Evolutionary conservation across 805 yeast species (phyloP).

Genomic region (Brettanomyces nanus): DNA sequence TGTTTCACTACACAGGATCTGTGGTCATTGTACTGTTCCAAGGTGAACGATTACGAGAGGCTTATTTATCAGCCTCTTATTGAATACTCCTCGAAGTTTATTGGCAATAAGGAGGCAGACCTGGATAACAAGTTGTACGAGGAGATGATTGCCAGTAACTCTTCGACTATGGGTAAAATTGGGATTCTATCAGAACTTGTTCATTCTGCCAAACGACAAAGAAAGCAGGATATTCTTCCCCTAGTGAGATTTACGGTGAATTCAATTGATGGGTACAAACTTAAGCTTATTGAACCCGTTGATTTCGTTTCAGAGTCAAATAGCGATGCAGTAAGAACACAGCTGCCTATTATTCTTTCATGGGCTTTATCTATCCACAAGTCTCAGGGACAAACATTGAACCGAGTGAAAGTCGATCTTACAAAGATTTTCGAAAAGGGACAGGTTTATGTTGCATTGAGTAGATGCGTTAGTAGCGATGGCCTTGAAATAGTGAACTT

Average conservation of each 20-base stretch:
- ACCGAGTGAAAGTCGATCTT: slow-evolving; percentile 61
- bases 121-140: slow-evolving; percentile 14
- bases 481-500: slow-evolving; percentile 60
- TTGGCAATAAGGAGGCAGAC: slow-evolving; percentile 9
- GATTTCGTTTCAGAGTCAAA: slow-evolving; percentile 27
- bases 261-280: slow-evolving; percentile 23
- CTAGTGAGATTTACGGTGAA: slow-evolving; percentile 37
- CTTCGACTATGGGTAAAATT: not conserved
- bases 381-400: slow-evolving; percentile 78
- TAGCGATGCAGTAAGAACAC: slow-evolving; percentile 34
- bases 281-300: slow-evolving; percentile 26
- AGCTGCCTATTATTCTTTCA: slow-evolving; percentile 62
- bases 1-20: slow-evolving; percentile 35
- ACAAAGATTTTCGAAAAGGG: slow-evolving; percentile 68
- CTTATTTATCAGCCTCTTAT: slow-evolving; percentile 10
- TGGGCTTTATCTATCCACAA: slow-evolving; percentile 85
- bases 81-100: slow-evolving; percentile 10
- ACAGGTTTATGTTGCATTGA: slow-evolving; percentile 75
- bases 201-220: slow-evolving; percentile 5
- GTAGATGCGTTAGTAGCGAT: slow-evolving; percentile 66
- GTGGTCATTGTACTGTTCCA: slow-evolving; percentile 19
- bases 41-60: slow-evolving; percentile 20
- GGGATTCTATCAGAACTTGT: not conserved
- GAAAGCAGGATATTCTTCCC: slow-evolving; percentile 29
- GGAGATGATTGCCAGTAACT: slow-evolving; percentile 10